Percentiles rank a stretch among this genome's conserved stretches.
Evolutionary conservation across 495 filamentous ascomycete species (phyloP).

Genomic region (Penicillium maclennaniae): DNA sequence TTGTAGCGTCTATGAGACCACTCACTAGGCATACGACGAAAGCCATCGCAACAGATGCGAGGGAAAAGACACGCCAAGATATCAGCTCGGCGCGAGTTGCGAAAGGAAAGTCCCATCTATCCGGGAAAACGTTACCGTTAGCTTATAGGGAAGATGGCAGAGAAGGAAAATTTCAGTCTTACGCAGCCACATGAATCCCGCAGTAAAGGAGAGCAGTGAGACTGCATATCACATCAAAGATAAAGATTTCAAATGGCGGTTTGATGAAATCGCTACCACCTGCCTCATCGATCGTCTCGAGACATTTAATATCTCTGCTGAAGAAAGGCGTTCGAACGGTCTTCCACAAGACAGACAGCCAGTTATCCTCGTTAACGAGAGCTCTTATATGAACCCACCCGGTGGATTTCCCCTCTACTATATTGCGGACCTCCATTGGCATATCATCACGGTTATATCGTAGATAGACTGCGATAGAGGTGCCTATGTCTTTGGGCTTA

Average conservation of each 20-base stretch:
- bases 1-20: too few species aligned
- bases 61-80: too few species aligned
- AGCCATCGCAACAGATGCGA: too few species aligned
- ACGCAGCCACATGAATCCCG: conserved; percentile 3
- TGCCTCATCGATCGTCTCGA: too few species aligned
- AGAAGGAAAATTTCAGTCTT: not conserved
- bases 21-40: too few species aligned
- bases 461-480: not conserved
- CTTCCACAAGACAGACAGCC: too few species aligned
- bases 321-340: too few species aligned
- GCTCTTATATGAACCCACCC: too few species aligned
- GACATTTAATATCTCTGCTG: too few species aligned
- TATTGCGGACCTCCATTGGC: not conserved
- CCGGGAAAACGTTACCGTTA: not conserved
- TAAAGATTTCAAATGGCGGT: not conserved
- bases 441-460: conserved; percentile 1
- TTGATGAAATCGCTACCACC: too few species aligned
- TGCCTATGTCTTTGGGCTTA: conserved; percentile 11
- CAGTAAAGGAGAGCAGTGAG: conserved; percentile 1
- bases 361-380: too few species aligned
- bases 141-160: not conserved
- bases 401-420: not conserved
- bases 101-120: conserved; percentile 1
- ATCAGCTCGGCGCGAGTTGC: not conserved
- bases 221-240: not conserved